Evolutionary conservation across 1,139 yeast species (phyloP), one percentile per base, ranked within the genome.

Genomic region (Scheffersomyces titani): DNA sequence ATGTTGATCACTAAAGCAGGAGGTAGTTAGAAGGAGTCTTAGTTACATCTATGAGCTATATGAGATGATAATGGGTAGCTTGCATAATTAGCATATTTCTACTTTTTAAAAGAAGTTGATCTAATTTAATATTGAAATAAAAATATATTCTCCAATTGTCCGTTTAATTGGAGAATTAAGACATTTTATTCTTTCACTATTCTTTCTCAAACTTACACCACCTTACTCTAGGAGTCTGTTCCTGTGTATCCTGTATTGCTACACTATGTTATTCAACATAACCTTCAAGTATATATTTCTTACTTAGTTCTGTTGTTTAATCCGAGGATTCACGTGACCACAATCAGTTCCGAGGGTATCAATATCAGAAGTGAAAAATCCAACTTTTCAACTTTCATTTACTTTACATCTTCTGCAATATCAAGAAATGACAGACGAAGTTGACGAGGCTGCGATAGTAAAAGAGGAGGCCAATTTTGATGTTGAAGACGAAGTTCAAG

Each of bases 401-500:
- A 30, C 3, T 24, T 16, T 30, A 11, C 40, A 11, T 30, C 16
- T 30, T 30, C 40, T 30, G 16, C 16, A 30, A 30, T 30, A 30
- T 30, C 40, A 30, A 16, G 36, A 30, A 30, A 30, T 30, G 40
- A 16, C 40, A 30, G 40, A 46, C 9, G 49, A 46, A 7, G 24
- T 20, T 2, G 49, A 50, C n/a, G 51, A 50, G 44, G 51, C 51
- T n/a, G 51, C 45, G 21, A 50, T 36, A n/a, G 36, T 19, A 2
- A 22, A 46, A 19, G 49, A 46, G n/a, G 49, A 46, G 7, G 49
- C 30, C 20, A 52, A 51, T 48, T 55, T 57, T 19, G 64, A 61
- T 19, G 56, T 57, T 7, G 89, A 86, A 51, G 96, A 89, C 59
- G 89, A 85, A 56, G 76, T 81, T 21, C 92, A 84, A 61, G 96